These are phyloP conservation scores for Carex myosuroides DNA, from an alignment of 176 grass and related monocot genomes.

Conservation along the genomic window DNA sequence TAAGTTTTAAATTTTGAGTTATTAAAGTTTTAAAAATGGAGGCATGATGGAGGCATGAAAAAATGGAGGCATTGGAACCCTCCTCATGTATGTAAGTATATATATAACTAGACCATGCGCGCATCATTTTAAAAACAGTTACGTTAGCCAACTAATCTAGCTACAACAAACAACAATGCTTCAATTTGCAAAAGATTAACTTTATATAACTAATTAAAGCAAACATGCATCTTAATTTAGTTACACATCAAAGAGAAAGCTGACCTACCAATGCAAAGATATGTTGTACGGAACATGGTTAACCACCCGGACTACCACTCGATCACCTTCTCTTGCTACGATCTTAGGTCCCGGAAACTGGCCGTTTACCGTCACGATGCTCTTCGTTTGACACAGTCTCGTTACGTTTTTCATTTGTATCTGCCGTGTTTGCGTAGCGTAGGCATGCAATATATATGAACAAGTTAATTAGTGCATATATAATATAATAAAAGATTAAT, in stretches of 20 bases:
- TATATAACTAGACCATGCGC: no score
- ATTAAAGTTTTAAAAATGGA: no score
- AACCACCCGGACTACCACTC: slow-evolving; percentile 48
- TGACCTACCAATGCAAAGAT: slow-evolving; percentile 60
- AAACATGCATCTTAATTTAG: not conserved
- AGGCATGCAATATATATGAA: not conserved
- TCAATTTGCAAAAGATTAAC: slow-evolving; percentile 5
- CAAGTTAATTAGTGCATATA: not conserved
- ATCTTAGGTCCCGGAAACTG: slow-evolving; percentile 59
- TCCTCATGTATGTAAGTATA: no score
- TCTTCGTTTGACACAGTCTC: slow-evolving; percentile 59
- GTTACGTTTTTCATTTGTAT: slow-evolving; percentile 51
- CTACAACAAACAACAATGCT: slow-evolving; percentile 17
- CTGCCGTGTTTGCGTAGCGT: not conserved
- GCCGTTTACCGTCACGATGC: slow-evolving; percentile 81
- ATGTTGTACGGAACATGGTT: slow-evolving; percentile 69
- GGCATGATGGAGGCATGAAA: no score
- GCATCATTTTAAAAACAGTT: not conserved
- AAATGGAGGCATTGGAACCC: no score
- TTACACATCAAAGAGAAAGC: slow-evolving; percentile 17
- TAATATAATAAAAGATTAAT: not conserved
- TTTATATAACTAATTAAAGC: slow-evolving; percentile 3
- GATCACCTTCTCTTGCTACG: slow-evolving; percentile 59
- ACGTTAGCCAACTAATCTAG: not conserved
- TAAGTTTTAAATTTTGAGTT: no score